Percentiles rank a stretch among this genome's conserved stretches.
phyloP scores from a whole-genome alignment of 1,139 yeast genomes.

The Geotrichum carabidarum region DNA sequence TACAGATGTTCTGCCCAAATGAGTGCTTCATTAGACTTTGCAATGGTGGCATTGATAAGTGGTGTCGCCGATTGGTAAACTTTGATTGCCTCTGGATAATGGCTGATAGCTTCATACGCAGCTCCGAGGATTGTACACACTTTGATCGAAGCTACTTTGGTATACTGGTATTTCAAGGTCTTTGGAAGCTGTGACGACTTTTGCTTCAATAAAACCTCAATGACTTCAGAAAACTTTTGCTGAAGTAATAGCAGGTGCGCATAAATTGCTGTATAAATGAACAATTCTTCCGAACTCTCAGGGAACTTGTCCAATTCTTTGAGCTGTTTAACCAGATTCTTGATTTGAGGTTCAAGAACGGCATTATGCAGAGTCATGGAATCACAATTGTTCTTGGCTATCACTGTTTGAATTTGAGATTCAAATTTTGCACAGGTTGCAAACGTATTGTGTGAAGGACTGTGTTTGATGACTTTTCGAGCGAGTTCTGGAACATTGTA shows the following conservation, averaged over 20 bases:
- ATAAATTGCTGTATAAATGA: conserved; percentile 23
- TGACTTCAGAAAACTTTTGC: conserved; percentile 21
- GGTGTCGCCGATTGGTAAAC: conserved; percentile 23
- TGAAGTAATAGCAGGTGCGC: conserved; percentile 25
- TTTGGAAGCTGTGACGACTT: background rate
- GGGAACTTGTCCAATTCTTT: background rate
- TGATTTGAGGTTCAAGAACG: conserved; percentile 6
- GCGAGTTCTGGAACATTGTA: conserved; percentile 26
- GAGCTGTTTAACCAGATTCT: background rate
- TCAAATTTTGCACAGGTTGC: conserved; percentile 16
- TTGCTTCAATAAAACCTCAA: conserved; percentile 16
- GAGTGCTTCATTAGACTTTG: conserved; percentile 23
- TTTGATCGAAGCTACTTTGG: conserved; percentile 25
- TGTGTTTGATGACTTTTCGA: conserved; percentile 24
- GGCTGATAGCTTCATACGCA: conserved; percentile 27
- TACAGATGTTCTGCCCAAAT: conserved; percentile 29
- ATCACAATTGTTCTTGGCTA: conserved; percentile 5
- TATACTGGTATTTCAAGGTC: conserved; percentile 20
- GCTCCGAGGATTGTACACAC: conserved; percentile 29
- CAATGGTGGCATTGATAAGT: conserved; percentile 13
- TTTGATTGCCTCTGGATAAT: conserved; percentile 25
- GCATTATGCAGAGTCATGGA: conserved; percentile 12
- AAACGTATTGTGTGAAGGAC: conserved; percentile 14
- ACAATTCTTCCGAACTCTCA: conserved; percentile 18
- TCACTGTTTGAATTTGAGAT: conserved; percentile 3